Evolutionary conservation across 2,329 filamentous ascomycete genomes (phyloP), one percentile per base, ranked within the genome.

Genomic region (Aspergillus tanneri): DNA sequence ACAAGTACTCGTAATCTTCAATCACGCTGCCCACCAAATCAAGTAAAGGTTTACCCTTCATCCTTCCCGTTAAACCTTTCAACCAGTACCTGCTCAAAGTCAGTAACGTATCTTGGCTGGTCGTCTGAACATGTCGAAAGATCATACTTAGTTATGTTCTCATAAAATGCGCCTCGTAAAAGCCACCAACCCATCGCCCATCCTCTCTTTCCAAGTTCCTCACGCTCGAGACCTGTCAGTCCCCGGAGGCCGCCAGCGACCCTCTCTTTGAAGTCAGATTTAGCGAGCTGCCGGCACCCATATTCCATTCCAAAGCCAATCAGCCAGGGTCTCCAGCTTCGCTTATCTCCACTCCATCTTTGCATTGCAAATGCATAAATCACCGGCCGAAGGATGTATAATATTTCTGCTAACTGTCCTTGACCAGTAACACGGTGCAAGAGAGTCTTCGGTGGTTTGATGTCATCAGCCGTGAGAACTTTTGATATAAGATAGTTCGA

Each of bases 111-210:
- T 6, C 24, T 57, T 42, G 10, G 21, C 41, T 6, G 10, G 7
- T 21, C 11, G 32, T 42, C 21, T 27, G 35, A 24, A 21, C 22
- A 27, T 43, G 30, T 19, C 36, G 16, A 10, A n/a, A 28, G 25
- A 28, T 64, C 77, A 59, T 70, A 82, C 79, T 79, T 82, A 39
- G 90, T 95, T 51, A 96, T 79, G 61, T 90, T 89, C 71, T 97
- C 89, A 71, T 99, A 99, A 61, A 95, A 95, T 2, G 91, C 90
- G n/a, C 93, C 92, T 51, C 92, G 83, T 89, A 99, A 93, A 21
- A 81, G 74, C 93, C 93, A 99, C 92, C 93, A 97, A 16, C 85
- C 87, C 77, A 96, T 86, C 2, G 84, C 85, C 90, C 90, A 95
- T 30, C 88, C 90, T 54, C 93, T 80, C 71, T 89, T 90, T 65